These are phyloP conservation scores for Cocos nucifera DNA, from an alignment of 176 grass and related monocot genomes.

Conservation along the genomic window DNA sequence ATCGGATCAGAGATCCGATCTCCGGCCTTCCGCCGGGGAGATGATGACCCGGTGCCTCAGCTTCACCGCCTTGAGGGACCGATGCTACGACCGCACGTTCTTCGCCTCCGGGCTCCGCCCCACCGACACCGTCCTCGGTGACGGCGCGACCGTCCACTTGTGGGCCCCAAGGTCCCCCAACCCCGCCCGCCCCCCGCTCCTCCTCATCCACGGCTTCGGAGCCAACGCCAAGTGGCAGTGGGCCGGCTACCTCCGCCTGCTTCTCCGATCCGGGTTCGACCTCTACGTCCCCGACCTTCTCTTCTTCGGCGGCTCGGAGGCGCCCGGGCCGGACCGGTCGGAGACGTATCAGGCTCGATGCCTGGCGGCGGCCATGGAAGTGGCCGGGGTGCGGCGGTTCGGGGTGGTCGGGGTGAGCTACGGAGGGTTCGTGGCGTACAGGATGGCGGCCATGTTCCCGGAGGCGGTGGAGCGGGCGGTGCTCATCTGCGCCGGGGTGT, in stretches of 20 bases:
- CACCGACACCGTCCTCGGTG: constrained; percentile 9
- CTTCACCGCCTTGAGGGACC: constrained; percentile 66
- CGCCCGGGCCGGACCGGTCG: constrained; percentile 50
- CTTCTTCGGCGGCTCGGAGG: constrained; percentile 72
- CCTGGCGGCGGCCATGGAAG: constrained; percentile 54
- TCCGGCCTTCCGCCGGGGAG: constrained; percentile 2
- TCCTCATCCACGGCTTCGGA: constrained; percentile 93
- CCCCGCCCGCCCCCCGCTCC: constrained; percentile 37
- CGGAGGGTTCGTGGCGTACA: constrained; percentile 75
- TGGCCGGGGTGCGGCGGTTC: constrained; percentile 40
- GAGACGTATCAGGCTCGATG: constrained; percentile 64
- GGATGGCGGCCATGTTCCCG: constrained; percentile 58
- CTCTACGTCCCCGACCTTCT: constrained; percentile 88
- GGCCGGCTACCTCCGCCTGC: constrained; percentile 55
- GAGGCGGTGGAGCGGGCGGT: constrained; percentile 39
- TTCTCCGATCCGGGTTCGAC: constrained; percentile 72
- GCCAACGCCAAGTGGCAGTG: constrained; percentile 92
- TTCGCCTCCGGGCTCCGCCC: constrained; percentile 47
- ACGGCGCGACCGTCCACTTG: constrained; percentile 56
- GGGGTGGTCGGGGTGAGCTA: constrained; percentile 77
- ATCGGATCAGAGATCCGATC: no score
- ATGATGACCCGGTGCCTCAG: constrained; percentile 37
- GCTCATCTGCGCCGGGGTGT: constrained; percentile 71
- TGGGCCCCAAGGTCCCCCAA: constrained; percentile 47
- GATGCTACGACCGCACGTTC: constrained; percentile 57